Evolutionary conservation across 257 asterid species (phyloP), one percentile per base, ranked within the genome.

Genomic region (Catharanthus roseus): DNA sequence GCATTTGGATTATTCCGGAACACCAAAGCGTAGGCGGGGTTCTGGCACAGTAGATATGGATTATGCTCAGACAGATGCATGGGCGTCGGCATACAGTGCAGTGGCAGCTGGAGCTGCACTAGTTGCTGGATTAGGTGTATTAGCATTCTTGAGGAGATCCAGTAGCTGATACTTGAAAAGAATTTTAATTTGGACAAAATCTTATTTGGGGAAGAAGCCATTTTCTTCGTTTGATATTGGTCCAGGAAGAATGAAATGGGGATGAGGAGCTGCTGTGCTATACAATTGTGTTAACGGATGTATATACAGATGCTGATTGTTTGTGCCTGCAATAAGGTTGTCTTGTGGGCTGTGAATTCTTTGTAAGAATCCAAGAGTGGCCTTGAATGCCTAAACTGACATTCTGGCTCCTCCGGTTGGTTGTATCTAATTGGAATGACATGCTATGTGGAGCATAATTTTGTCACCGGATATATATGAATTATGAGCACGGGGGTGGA

Each of bases 41-140:
- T 61, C 90, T 38, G 72, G 73, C 29, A 42, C 89, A 0, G 75
- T 65, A 73, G 56, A 74, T 70, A 10, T 85, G 74, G 89, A 75
- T 19, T 88, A 83, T 66, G 95, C 83, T 65, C 87, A 81, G 29
- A 80, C 85, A 36, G 87, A 86, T 73, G 83, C 93, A n/a, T 85
- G 93, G 81, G 80, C 93, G 44, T 85, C 96, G 3, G 87, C 97
- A 23, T 95, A 88, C 53, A 81, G 90, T 24, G 83, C 90, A 3
- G 90, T 89, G 41, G 97, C 96, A 50, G 96, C 97, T 56, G 99
- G 97, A 33, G 95, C 97, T 79, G 96, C 93, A 38, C 78, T 95
- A 23, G 79, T 89, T 16, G 97, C 97, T 31, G 90, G 90, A 62
- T 72, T 95, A 80, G 90, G 99, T 58, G 78, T 87, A 44, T 81